Evolutionary conservation across 2,329 filamentous ascomycete species (phyloP), one percentile per base, ranked within the genome.

Genomic region (Fusarium anthophilum): DNA sequence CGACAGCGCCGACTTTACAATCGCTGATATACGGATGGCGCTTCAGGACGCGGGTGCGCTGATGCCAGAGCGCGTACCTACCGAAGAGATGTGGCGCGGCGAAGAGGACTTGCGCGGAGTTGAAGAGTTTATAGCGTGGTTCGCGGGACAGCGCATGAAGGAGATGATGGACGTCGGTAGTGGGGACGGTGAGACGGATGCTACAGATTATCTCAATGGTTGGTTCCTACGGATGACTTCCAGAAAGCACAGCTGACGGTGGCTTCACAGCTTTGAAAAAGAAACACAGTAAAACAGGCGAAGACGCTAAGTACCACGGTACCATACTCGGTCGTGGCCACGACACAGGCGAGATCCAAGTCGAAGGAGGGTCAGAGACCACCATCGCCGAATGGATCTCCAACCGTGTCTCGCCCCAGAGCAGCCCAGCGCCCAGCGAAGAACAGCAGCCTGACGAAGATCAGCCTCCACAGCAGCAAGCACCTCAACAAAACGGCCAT

Each of bases 281-380:
- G 84, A 98, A 97, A 80, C 94, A 97, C 82, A 95, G 92, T 84
- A 97, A 96, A 77, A 93, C 93, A 2, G 94, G 93, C 71, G 94
- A 97, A 78, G 95, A 97, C 79, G 92, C 92, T 15, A 92, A 96
- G 78, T 97, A 94, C 81, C 90, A 92, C 75, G 94, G 94, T 37
- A 98, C 96, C 0, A 89, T 96, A 1, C 86, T 98, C 17, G 96
- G 96, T 8, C 91, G 91, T 74, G 86, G 88, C 50, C 88, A 88
- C 55, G 94, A 97, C 75, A 89, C 91, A 64, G 90, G 90, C 78
- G 89, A 92, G 13, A 85, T 98, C 35, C 86, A 91, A 58, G 92
- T 97, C 58, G 95, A 97, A 80, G 95, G 95, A 48, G 94, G 94
- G 26, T 72, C 78, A 14, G 78, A 81, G 32, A 81, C 79, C 22